Evolutionary conservation across 805 yeast species (phyloP).

Genomic region (Millerago galiae): DNA sequence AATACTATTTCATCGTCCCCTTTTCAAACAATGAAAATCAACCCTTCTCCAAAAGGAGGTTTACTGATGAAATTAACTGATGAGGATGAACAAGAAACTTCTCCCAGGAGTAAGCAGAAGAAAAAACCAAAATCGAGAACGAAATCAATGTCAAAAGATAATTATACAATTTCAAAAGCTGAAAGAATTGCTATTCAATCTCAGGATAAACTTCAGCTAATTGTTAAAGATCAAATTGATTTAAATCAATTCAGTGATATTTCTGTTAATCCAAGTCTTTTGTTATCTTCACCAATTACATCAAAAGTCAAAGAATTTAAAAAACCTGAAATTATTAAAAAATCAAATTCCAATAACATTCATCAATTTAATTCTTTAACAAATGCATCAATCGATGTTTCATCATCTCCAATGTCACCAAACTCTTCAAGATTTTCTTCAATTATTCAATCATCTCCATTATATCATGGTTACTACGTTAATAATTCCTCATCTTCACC

Average conservation of each 20-base stretch:
- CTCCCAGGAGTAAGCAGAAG: neutral
- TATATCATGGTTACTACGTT: conserved; percentile 24
- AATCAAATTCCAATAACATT: no score
- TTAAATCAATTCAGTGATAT: neutral
- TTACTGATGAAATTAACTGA: conserved; percentile 14
- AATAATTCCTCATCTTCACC: conserved; percentile 17
- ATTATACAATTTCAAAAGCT: neutral
- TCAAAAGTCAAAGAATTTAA: conserved; percentile 10
- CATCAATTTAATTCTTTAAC: no score
- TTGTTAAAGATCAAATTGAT: conserved; percentile 6
- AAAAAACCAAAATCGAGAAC: conserved; percentile 1
- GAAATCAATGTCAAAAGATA: neutral
- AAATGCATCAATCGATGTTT: neutral
- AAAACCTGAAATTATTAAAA: conserved; percentile 1
- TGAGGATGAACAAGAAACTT: conserved; percentile 2
- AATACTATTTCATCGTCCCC: conserved; percentile 11
- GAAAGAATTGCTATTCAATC: conserved; percentile 10
- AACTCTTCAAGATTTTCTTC: conserved; percentile 24
- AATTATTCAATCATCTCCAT: conserved; percentile 24
- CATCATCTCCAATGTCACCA: conserved; percentile 24
- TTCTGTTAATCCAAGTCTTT: conserved; percentile 21
- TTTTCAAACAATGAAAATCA: conserved; percentile 7
- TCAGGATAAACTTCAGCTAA: conserved; percentile 19
- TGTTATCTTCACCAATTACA: conserved; percentile 23
- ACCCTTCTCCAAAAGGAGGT: conserved; percentile 25